phyloP scores from a whole-genome alignment of 1,284 basidiomycete species.

The Phenoliferia sp. region DNA sequence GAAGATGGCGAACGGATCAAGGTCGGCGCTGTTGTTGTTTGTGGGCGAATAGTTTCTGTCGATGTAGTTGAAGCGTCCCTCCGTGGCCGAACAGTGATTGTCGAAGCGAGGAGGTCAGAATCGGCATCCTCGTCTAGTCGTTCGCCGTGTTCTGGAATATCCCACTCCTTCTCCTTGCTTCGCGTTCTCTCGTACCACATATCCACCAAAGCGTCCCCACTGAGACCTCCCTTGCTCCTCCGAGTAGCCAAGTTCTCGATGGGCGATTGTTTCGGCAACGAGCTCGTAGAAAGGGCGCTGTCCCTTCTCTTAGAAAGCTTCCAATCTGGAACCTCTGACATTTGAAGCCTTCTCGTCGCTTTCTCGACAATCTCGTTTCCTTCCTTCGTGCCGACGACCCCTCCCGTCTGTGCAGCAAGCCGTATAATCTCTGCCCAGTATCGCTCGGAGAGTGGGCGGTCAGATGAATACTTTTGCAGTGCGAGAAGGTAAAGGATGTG shows the following conservation, averaged over 20 bases:
- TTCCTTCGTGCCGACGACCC: slow-evolving; percentile 22
- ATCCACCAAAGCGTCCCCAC: slow-evolving; percentile 8
- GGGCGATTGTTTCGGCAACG: too few relatives aligned
- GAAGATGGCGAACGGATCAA: not conserved
- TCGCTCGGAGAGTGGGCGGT: slow-evolving; percentile 3
- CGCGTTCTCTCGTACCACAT: not conserved
- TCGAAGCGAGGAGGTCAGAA: not conserved
- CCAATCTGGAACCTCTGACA: slow-evolving; percentile 7
- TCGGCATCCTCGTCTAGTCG: not conserved
- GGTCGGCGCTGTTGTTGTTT: not conserved
- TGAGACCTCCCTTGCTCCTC: not conserved
- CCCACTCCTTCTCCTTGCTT: slow-evolving; percentile 2
- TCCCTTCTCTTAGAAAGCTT: slow-evolving; percentile 14
- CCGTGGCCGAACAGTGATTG: slow-evolving; percentile 3
- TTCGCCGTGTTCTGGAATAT: not conserved
- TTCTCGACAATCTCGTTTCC: slow-evolving; percentile 29
- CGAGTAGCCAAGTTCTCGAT: not conserved
- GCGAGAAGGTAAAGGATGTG: slow-evolving; percentile 25
- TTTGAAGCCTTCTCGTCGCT: slow-evolving; percentile 22
- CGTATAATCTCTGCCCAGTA: slow-evolving; percentile 19
- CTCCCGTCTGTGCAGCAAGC: slow-evolving; percentile 4
- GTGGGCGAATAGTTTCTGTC: not conserved
- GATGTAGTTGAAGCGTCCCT: not conserved
- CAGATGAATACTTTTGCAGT: slow-evolving; percentile 11
- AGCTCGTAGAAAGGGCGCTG: not conserved